These are phyloP conservation scores for Aspergillus affinis DNA, from an alignment of 495 filamentous ascomycete species.

Conservation along the genomic window DNA sequence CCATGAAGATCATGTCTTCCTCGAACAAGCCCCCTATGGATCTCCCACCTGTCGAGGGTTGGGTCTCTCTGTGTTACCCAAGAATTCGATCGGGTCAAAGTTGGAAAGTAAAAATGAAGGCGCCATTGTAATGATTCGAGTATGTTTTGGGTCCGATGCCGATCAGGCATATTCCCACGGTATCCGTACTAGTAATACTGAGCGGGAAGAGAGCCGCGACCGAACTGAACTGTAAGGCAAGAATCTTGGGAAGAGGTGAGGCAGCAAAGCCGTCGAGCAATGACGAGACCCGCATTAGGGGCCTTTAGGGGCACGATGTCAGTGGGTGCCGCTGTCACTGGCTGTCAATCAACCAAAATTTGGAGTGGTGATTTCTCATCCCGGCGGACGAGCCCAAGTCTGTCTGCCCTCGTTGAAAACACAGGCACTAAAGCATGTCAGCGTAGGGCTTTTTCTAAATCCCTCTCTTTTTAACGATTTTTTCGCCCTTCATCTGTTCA, in stretches of 20 bases:
- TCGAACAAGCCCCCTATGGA: slow-evolving; percentile 1
- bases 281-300: slow-evolving; percentile 20
- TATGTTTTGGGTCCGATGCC: slow-evolving; percentile 8
- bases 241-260: slow-evolving; percentile 16
- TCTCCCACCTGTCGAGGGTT: slow-evolving; percentile 9
- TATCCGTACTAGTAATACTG: background rate
- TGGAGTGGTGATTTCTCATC: slow-evolving; percentile 22
- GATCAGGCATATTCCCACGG: slow-evolving; percentile 8
- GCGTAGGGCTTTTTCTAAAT: slow-evolving; percentile 8
- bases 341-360: slow-evolving; percentile 15
- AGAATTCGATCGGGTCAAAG: slow-evolving; percentile 19
- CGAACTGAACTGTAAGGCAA: slow-evolving; percentile 18
- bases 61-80: slow-evolving; percentile 24
- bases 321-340: slow-evolving; percentile 19
- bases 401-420: slow-evolving; percentile 12
- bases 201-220: slow-evolving; percentile 3
- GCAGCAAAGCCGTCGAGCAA: slow-evolving; percentile 19
- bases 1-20: background rate
- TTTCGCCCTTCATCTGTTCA: slow-evolving; percentile 7
- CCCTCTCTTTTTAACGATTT: slow-evolving; percentile 9
- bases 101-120: slow-evolving; percentile 9
- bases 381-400: slow-evolving; percentile 16
- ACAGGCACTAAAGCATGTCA: slow-evolving; percentile 21
- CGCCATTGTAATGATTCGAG: slow-evolving; percentile 10
- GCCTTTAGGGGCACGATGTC: slow-evolving; percentile 9